Conservation (phyloP, 2,329 filamentous ascomycete species). For the Cryphonectria radicalis region DNA sequence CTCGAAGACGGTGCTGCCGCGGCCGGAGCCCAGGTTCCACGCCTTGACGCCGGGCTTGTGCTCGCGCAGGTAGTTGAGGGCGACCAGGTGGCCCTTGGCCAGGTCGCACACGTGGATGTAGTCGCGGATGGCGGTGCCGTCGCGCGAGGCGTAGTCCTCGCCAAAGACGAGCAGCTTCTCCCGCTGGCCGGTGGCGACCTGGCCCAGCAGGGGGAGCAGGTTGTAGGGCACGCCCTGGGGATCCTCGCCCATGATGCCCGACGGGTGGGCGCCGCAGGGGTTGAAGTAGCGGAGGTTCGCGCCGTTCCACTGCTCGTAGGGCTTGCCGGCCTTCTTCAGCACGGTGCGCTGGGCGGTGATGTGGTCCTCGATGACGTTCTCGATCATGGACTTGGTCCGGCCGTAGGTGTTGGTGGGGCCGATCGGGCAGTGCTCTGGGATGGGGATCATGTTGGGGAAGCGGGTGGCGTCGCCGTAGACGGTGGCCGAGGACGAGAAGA, state of each 20-base stretch:
- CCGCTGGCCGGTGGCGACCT: constrained; percentile 93
- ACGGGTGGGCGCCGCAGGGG: constrained; percentile 91
- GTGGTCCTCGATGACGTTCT: constrained; percentile 89
- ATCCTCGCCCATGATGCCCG: constrained; percentile 97
- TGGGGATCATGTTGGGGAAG: constrained; percentile 97
- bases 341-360: constrained; percentile 86
- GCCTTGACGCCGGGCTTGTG: constrained; percentile 87
- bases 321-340: constrained; percentile 77
- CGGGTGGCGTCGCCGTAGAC: constrained; percentile 98
- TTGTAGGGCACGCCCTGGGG: constrained; percentile 96
- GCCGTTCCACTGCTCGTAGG: constrained; percentile 84
- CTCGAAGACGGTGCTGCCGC: constrained; percentile 93
- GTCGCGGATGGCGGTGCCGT: constrained; percentile 93
- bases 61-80: constrained; percentile 86
- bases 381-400: constrained; percentile 91
- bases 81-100: constrained; percentile 81
- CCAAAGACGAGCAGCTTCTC: constrained; percentile 95
- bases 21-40: constrained; percentile 96
- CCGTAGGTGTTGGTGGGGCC: constrained; percentile 98
- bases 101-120: constrained; percentile 98
- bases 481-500: constrained; percentile 97
- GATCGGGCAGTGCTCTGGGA: constrained; percentile 94
- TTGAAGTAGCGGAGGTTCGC: constrained; percentile 97
- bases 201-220: constrained; percentile 88
- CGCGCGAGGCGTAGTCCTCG: constrained; percentile 87